These are phyloP conservation scores for Hydrangea macrophylla DNA, from an alignment of 148 eudicot genomes.

Conservation along the genomic window DNA sequence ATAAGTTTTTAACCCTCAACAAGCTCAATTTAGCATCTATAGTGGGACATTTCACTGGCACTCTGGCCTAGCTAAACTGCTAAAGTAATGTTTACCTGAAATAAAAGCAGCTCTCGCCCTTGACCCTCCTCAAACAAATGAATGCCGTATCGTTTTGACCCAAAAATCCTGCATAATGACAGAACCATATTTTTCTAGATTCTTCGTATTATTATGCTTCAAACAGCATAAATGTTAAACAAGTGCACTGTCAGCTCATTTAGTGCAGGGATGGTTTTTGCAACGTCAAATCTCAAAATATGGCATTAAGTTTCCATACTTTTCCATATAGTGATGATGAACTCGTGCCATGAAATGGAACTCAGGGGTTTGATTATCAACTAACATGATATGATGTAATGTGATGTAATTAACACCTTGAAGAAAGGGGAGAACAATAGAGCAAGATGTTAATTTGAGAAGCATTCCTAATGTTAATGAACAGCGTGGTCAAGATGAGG, in stretches of 20 bases:
- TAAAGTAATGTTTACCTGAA: conserved; percentile 22
- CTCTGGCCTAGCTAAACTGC: conserved; percentile 5
- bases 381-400: conserved; percentile 8
- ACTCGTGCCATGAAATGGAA: conserved; percentile 14
- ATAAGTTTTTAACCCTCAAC: background rate
- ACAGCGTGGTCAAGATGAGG: conserved; percentile 17
- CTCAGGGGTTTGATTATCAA: background rate
- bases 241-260: conserved; percentile 12
- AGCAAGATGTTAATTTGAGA: background rate
- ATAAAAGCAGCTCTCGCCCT: conserved; percentile 12
- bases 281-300: conserved; percentile 11
- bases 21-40: background rate
- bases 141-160: conserved; percentile 13
- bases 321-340: conserved; percentile 3
- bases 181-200: conserved; percentile 28
- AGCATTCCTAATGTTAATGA: conserved; percentile 5
- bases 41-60: background rate
- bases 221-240: conserved; percentile 21
- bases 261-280: conserved; percentile 8
- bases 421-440: background rate
- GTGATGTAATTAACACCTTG: background rate
- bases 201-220: conserved; percentile 18
- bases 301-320: conserved; percentile 2
- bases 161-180: conserved; percentile 33
- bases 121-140: conserved; percentile 15